Conservation (phyloP, 2,329 filamentous ascomycete genomes). For the Sordariomycetes sp. region DNA sequence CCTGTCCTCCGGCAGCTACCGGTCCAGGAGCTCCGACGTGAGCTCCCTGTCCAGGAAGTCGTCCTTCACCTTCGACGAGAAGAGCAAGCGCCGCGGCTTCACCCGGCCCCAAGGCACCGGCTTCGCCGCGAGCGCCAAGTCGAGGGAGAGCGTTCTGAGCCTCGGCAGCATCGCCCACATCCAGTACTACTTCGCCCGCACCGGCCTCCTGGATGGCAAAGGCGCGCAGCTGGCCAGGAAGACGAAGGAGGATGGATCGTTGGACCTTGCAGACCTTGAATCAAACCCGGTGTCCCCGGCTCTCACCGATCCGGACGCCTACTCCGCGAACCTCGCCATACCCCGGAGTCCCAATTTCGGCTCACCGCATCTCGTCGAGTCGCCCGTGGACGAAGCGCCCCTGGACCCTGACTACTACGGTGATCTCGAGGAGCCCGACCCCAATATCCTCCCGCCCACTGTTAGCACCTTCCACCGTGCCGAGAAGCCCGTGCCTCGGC, state of each 20-base stretch:
- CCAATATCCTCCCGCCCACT: slow-evolving; percentile 86
- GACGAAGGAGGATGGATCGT: slow-evolving; percentile 45
- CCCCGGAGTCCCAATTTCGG: slow-evolving; percentile 46
- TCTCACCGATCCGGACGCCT: slow-evolving; percentile 35
- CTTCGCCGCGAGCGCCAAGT: slow-evolving; percentile 83
- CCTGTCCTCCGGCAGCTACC: slow-evolving; percentile 52
- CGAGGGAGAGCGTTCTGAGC: slow-evolving; percentile 90
- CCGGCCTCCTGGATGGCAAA: slow-evolving; percentile 86
- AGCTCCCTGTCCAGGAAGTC: slow-evolving; percentile 14
- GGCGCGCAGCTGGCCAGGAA: slow-evolving; percentile 75
- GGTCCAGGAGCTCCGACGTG: slow-evolving; percentile 32
- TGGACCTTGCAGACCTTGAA: slow-evolving; percentile 46
- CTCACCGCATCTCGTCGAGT: slow-evolving; percentile 29
- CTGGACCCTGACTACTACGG: slow-evolving; percentile 36
- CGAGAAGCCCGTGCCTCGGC: slow-evolving; percentile 70
- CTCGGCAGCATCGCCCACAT: slow-evolving; percentile 93
- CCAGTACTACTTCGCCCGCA: slow-evolving; percentile 96
- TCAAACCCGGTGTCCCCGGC: slow-evolving; percentile 12
- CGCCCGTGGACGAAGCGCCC: slow-evolving; percentile 29
- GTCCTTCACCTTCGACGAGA: slow-evolving; percentile 20
- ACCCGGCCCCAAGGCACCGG: slow-evolving; percentile 78
- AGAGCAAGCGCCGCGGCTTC: slow-evolving; percentile 61
- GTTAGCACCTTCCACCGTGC: slow-evolving; percentile 90
- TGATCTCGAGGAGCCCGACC: slow-evolving; percentile 54
- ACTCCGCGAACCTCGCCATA: slow-evolving; percentile 47